Conservation (phyloP, 2,329 filamentous ascomycete species). For the Phoma sp. region DNA sequence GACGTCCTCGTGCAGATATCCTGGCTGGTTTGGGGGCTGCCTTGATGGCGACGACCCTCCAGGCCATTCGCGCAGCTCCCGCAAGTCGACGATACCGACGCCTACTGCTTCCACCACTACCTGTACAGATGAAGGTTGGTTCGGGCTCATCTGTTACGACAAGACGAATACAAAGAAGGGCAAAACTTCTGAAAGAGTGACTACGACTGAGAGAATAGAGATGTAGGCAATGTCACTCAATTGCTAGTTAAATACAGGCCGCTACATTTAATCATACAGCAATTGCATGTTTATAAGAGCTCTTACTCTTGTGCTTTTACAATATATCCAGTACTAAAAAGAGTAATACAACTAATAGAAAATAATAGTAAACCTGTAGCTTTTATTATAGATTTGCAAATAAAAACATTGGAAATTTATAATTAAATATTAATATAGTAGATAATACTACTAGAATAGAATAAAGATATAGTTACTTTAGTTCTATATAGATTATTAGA, state of each 20-base stretch:
- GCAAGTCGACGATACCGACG: conserved; percentile 29
- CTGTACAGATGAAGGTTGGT: conserved; percentile 37
- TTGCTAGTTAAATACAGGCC: background rate
- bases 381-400: too few species aligned
- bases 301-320: too few species aligned
- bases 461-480: too few species aligned
- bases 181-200: conserved; percentile 7
- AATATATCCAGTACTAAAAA: too few species aligned
- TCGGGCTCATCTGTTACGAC: conserved; percentile 41
- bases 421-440: too few species aligned
- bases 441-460: too few species aligned
- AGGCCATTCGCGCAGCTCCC: conserved; percentile 34
- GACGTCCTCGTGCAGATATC: conserved; percentile 51
- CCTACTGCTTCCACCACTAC: conserved; percentile 27
- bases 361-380: too few species aligned
- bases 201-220: conserved; percentile 35
- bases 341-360: too few species aligned
- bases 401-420: too few species aligned
- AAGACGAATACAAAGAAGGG: conserved; percentile 25
- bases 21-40: conserved; percentile 57
- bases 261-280: background rate
- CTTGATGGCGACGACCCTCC: conserved; percentile 58
- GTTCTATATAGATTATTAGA: too few species aligned
- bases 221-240: conserved; percentile 27
- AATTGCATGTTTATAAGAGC: too few species aligned